These are phyloP conservation scores for Cryphonectria parasitica DNA, from an alignment of 2,329 filamentous ascomycete species.

Conservation along the genomic window DNA sequence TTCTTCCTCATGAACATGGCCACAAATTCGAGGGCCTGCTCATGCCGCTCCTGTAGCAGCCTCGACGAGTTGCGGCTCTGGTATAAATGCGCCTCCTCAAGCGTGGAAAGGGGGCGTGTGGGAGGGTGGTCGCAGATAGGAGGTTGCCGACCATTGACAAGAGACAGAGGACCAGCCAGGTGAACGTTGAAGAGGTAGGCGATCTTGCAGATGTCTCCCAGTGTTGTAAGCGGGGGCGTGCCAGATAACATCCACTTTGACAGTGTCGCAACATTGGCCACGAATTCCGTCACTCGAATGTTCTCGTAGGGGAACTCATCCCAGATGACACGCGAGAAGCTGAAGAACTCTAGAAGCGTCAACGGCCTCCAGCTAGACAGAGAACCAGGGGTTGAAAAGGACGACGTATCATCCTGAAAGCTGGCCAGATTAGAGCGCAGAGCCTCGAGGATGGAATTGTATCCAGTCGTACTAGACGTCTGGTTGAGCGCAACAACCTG, in stretches of 20 bases:
- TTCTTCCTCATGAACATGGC: constrained; percentile 61
- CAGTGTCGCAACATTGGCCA: constrained; percentile 38
- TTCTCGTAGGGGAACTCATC: constrained; percentile 51
- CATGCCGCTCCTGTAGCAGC: constrained; percentile 41
- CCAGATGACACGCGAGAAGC: constrained; percentile 44
- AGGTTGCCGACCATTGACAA: constrained; percentile 42
- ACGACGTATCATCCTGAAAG: neutral
- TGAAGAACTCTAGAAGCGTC: constrained; percentile 42
- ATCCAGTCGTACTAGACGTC: neutral
- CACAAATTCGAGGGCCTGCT: constrained; percentile 55
- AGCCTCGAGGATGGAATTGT: neutral
- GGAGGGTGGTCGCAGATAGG: constrained; percentile 41
- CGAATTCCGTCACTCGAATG: constrained; percentile 38
- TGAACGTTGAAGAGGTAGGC: constrained; percentile 44
- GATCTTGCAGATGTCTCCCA: constrained; percentile 43
- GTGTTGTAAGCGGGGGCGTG: constrained; percentile 44
- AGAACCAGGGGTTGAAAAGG: neutral
- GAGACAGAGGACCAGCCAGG: constrained; percentile 42
- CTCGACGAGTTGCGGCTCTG: constrained; percentile 41
- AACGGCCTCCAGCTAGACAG: neutral
- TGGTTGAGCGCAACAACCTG: neutral
- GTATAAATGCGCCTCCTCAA: constrained; percentile 41
- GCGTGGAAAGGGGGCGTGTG: constrained; percentile 35
- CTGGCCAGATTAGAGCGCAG: neutral
- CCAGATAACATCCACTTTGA: constrained; percentile 51